phyloP scores from a whole-genome alignment of 2,329 filamentous ascomycete species.

The Sarocladium kiliense region DNA sequence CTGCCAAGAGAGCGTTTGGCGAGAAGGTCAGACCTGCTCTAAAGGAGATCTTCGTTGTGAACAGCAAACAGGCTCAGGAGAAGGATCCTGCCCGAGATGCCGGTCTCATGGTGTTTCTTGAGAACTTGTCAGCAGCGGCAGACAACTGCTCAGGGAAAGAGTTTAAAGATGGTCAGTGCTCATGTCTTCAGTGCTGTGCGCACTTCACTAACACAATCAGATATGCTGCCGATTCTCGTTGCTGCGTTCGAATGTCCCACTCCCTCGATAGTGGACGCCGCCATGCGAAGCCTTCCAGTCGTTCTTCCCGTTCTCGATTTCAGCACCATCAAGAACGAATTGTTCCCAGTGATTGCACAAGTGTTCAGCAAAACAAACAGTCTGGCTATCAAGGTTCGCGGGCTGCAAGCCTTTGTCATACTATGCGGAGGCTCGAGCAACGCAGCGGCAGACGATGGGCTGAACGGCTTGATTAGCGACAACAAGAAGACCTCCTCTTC shows the following conservation, averaged over 20 bases:
- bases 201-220: constrained; percentile 33
- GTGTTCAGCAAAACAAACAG: constrained; percentile 94
- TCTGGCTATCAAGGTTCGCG: constrained; percentile 88
- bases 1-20: constrained; percentile 70
- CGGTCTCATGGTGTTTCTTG: constrained; percentile 84
- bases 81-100: constrained; percentile 81
- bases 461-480: constrained; percentile 63
- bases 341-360: constrained; percentile 85
- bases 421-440: constrained; percentile 73
- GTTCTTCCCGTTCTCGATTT: constrained; percentile 91
- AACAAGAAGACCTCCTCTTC: constrained; percentile 60
- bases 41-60: constrained; percentile 72
- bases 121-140: constrained; percentile 71
- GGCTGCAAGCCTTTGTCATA: constrained; percentile 82
- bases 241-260: constrained; percentile 83
- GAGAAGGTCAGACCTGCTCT: constrained; percentile 83
- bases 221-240: constrained; percentile 81
- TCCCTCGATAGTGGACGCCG: constrained; percentile 81
- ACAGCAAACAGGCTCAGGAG: constrained; percentile 59
- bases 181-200: constrained; percentile 11
- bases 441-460: constrained; percentile 55
- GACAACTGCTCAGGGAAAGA: constrained; percentile 84
- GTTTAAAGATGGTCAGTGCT: constrained; percentile 76
- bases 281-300: constrained; percentile 69
- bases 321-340: constrained; percentile 91